A percentile compares a stretch with the other conserved stretches of the same genome.
phyloP scores from a whole-genome alignment of 345 rosid species.

The Gossypium longicalyx region DNA sequence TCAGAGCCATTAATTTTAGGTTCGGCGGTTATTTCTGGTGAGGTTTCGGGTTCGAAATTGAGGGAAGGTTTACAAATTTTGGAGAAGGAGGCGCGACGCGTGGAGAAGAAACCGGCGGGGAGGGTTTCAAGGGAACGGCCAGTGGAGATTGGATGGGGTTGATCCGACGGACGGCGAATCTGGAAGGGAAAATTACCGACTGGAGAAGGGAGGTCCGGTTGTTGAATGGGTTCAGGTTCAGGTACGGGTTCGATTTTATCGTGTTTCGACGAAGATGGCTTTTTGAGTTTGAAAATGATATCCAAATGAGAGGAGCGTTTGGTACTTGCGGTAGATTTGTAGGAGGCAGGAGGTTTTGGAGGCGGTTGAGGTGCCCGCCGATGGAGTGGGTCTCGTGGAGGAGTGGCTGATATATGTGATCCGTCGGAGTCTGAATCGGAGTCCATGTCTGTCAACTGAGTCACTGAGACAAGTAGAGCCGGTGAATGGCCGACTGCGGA shows the following conservation, averaged over 20 bases:
- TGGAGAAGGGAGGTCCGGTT: conserved; percentile 22
- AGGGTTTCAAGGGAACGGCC: conserved; percentile 37
- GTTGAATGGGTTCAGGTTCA: conserved; percentile 11
- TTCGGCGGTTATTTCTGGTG: neutral
- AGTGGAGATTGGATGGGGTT: conserved; percentile 15
- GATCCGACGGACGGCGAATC: conserved; percentile 45
- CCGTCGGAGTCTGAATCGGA: conserved; percentile 83
- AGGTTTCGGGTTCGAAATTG: conserved; percentile 31
- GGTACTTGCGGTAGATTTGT: conserved; percentile 23
- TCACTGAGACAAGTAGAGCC: neutral
- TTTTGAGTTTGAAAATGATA: conserved; percentile 25
- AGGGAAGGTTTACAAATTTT: conserved; percentile 45
- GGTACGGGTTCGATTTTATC: conserved; percentile 12
- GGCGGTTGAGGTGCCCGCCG: conserved; percentile 18
- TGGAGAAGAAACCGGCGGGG: conserved; percentile 56
- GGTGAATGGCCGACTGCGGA: neutral
- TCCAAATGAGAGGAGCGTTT: conserved; percentile 30
- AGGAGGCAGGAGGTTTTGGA: conserved; percentile 16
- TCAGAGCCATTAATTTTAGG: neutral
- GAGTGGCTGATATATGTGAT: conserved; percentile 83
- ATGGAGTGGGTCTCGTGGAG: conserved; percentile 53
- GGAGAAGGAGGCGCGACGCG: conserved; percentile 50
- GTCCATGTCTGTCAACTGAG: conserved; percentile 37
- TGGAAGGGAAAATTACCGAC: conserved; percentile 47
- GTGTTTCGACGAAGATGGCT: conserved; percentile 24